A percentile compares a stretch with the other conserved stretches of the same genome.
phyloP scores from a whole-genome alignment of 192 early-diverging fungal genomes.

The Coemansia sp. region DNA sequence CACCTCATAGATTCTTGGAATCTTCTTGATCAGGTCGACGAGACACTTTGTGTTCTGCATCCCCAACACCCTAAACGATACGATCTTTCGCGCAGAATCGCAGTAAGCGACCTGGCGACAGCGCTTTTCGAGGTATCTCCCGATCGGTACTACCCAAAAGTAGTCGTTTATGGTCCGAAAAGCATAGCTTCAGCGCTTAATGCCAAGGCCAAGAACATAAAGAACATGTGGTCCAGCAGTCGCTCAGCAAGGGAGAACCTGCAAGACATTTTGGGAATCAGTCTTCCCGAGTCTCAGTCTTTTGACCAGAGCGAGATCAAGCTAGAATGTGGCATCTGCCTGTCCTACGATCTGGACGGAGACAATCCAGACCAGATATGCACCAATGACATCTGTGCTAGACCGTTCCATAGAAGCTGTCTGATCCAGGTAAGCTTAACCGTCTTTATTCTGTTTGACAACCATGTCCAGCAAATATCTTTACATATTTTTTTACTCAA shows the following conservation, averaged over 20 bases:
- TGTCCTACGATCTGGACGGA: slow-evolving; percentile 21
- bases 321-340: slow-evolving; percentile 52
- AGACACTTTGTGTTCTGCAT: slow-evolving; percentile 35
- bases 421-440: slow-evolving; percentile 27
- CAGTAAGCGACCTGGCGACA: slow-evolving; percentile 19
- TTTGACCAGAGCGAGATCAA: slow-evolving; percentile 26
- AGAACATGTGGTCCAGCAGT: slow-evolving; percentile 14
- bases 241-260: slow-evolving; percentile 22
- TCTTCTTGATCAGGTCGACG: slow-evolving; percentile 35
- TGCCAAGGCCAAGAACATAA: slow-evolving; percentile 6
- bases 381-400: slow-evolving; percentile 32
- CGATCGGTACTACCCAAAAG: slow-evolving; percentile 18
- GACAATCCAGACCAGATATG: slow-evolving; percentile 45
- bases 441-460: too few species aligned
- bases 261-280: slow-evolving; percentile 14
- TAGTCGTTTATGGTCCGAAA: slow-evolving; percentile 38
- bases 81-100: slow-evolving; percentile 44
- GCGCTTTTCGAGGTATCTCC: slow-evolving; percentile 32
- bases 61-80: slow-evolving; percentile 27
- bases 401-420: slow-evolving; percentile 47
- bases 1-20: slow-evolving; percentile 23
- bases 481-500: not conserved
- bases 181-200: slow-evolving; percentile 27
- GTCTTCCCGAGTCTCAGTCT: slow-evolving; percentile 14
- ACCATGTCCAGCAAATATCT: not conserved